These are phyloP conservation scores for Candida suzukii DNA, from an alignment of 805 yeast genomes.

Conservation along the genomic window DNA sequence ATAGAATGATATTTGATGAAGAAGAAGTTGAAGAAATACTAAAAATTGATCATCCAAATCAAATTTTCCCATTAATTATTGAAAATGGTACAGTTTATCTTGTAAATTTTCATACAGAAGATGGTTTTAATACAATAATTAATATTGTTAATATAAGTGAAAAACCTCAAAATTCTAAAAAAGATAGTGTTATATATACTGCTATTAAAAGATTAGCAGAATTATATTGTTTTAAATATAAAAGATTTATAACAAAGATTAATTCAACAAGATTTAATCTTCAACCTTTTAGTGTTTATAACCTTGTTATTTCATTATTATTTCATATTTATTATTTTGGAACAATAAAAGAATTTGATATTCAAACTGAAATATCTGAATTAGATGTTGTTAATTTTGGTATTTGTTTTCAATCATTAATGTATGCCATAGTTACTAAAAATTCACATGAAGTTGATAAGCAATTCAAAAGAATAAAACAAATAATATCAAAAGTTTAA, in stretches of 20 bases:
- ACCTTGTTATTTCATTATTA: conserved; percentile 17
- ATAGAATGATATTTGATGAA: conserved; percentile 24
- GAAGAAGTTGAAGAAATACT: conserved; percentile 19
- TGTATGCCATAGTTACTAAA: conserved; percentile 17
- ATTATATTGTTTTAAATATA: conserved; percentile 23
- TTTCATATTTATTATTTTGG: conserved; percentile 22
- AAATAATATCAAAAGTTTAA: background rate
- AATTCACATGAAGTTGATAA: conserved; percentile 7
- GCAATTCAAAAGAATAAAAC: conserved; percentile 7
- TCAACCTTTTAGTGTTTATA: conserved; percentile 15
- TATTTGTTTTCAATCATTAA: conserved; percentile 19
- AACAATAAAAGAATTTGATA: conserved; percentile 14
- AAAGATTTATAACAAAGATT: conserved; percentile 16
- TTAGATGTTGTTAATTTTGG: conserved; percentile 20
- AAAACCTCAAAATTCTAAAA: conserved; percentile 6
- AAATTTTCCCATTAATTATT: conserved; percentile 24
- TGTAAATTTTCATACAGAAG: conserved; percentile 18
- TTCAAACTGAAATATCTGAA: conserved; percentile 12
- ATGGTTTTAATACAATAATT: conserved; percentile 10
- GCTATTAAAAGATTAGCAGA: conserved; percentile 23
- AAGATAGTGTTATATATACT: conserved; percentile 19
- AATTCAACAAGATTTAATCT: conserved; percentile 14
- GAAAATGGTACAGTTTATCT: conserved; percentile 23
- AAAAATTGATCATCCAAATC: conserved; percentile 18
- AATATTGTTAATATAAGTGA: conserved; percentile 21